A percentile compares a stretch with the other conserved stretches of the same genome.
Evolutionary conservation across 2,329 filamentous ascomycete genomes (phyloP).

Genomic region (Didymella sp.): DNA sequence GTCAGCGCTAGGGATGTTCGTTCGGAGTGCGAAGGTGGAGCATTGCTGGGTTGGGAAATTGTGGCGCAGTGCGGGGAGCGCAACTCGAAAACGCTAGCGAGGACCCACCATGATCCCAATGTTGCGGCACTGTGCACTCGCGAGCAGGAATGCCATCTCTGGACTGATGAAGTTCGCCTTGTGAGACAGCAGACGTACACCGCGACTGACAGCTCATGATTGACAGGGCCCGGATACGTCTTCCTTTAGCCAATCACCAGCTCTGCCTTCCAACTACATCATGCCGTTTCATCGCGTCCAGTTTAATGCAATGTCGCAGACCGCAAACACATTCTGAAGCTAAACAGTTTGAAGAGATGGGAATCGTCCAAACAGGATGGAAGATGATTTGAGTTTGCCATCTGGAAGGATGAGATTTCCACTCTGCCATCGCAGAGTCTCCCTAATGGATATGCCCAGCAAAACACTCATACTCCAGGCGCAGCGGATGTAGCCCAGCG

Average conservation of each 20-base stretch:
- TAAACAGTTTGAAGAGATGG: not conserved
- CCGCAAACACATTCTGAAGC: conserved; percentile 1
- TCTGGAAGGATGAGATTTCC: not conserved
- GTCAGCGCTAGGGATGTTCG: not conserved
- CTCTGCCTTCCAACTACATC: not conserved
- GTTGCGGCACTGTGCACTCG: not conserved
- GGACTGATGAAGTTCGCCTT: not conserved
- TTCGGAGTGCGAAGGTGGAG: not conserved
- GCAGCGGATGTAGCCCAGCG: not conserved
- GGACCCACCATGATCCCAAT: not conserved
- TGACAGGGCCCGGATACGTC: not conserved
- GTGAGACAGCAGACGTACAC: conserved; percentile 6
- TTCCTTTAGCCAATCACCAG: conserved; percentile 3
- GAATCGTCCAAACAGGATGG: not conserved
- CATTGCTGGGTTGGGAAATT: not conserved
- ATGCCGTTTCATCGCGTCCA: not conserved
- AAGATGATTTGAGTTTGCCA: not conserved
- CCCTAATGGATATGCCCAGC: not conserved
- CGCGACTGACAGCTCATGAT: not conserved
- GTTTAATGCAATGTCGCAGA: conserved; percentile 7
- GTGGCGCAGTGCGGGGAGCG: not conserved
- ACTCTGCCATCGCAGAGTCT: not conserved
- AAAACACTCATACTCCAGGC: not conserved
- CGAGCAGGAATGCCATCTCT: not conserved
- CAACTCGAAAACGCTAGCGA: not conserved